Base-by-base conservation (phyloP, 1,284 basidiomycete species). In the Leucoagaricus sp. region DNA sequence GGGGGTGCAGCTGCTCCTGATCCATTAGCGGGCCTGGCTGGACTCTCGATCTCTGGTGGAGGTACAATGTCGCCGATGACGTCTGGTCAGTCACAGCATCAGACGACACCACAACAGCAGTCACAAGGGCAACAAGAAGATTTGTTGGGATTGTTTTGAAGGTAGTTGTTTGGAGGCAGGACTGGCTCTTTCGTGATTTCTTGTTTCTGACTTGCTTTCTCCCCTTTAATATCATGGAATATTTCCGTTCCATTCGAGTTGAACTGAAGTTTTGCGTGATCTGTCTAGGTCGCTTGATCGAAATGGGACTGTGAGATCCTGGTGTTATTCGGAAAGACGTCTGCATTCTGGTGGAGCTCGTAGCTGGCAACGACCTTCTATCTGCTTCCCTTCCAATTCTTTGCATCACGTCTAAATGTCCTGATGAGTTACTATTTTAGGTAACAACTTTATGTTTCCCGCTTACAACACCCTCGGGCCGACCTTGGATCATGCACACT, bases 111-210 rank as follows among this genome's bases (percentile, higher is more conserved):
- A 59, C 66, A 40, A 61, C 66, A n/a, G 29, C 70, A 72, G 41
- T 60, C 64, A 36, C 73, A 56, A 12, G 48, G 48, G 19, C 48
- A 69, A 49, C 70, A 77, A 63, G 77, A 80, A 4, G 78, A 80
- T 66, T 68, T 80, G 61, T 71, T 80, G 50, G 78, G 78, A 6
- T 66, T 80, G 65, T 80, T 80, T 64, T 79, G 74, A 67, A 10
- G 64, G 50, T 45, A 17, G 44, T 34, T 49, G 28, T 17, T 12
- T 34, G 31, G 23, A 9, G n/a, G 23, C 36, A 49, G 34, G 42
- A 25, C 49, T 57, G 46, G 21, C 31, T 15, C 46, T 10, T 38
- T 5, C 29, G 9, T 52, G 48, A 25, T 38, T 57, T 21, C 28
- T 25, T 7, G 38, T 13, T 34, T 40, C 13, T 17, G 25, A 19